These are phyloP conservation scores for Lactarius quietus DNA, from an alignment of 768 basidiomycete species.

Conservation along the genomic window DNA sequence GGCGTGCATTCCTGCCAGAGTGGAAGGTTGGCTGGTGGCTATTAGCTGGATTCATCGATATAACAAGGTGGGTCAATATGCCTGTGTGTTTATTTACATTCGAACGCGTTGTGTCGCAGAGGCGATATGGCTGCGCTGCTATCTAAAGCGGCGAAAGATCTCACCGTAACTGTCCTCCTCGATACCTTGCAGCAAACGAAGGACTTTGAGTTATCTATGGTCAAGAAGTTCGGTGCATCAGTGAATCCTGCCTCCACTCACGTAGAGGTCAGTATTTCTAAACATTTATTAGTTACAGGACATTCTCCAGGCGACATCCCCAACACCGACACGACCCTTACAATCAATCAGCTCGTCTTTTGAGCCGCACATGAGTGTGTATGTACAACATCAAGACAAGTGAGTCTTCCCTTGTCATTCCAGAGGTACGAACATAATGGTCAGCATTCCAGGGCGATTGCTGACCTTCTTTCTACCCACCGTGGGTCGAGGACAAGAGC, in stretches of 20 bases:
- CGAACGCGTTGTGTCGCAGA: slow-evolving; percentile 38
- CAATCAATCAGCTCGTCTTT: slow-evolving; percentile 85
- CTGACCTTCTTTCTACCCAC: slow-evolving; percentile 87
- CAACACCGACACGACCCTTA: slow-evolving; percentile 46
- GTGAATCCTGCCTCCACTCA: slow-evolving; percentile 37
- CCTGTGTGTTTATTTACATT: background rate
- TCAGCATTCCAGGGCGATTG: slow-evolving; percentile 57
- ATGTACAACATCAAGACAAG: slow-evolving; percentile 97
- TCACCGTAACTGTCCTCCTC: slow-evolving; percentile 75
- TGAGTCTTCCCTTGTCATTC: slow-evolving; percentile 34
- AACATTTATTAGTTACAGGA: slow-evolving; percentile 50
- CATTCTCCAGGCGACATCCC: slow-evolving; percentile 52
- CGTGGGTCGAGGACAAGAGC: slow-evolving; percentile 58
- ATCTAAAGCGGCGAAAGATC: slow-evolving; percentile 67
- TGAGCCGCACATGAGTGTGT: slow-evolving; percentile 88
- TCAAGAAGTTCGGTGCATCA: slow-evolving; percentile 76
- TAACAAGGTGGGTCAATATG: slow-evolving; percentile 61
- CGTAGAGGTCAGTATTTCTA: background rate
- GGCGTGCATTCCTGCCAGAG: slow-evolving; percentile 72
- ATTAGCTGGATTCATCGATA: slow-evolving; percentile 82
- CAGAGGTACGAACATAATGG: slow-evolving; percentile 4
- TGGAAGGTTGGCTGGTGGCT: slow-evolving; percentile 88
- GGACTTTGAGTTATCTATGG: slow-evolving; percentile 83
- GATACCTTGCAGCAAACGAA: slow-evolving; percentile 82
- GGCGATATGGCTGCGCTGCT: slow-evolving; percentile 81